Percentiles rank a stretch among this genome's conserved stretches.
Conservation (phyloP, 2,329 filamentous ascomycete genomes). For the Lachnellula occidentalis region DNA sequence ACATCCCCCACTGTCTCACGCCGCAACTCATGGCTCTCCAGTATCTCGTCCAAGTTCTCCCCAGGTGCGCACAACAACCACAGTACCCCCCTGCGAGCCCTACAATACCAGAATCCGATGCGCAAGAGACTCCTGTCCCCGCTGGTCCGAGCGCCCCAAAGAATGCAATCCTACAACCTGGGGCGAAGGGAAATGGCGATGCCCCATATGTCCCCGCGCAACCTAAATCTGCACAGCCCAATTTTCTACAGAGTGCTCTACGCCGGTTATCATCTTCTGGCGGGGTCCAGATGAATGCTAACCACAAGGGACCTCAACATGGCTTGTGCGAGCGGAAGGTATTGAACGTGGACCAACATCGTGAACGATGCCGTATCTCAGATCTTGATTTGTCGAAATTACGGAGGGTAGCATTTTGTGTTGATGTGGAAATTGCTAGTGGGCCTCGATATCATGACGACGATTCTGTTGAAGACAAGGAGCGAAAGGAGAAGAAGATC, state of each 20-base stretch:
- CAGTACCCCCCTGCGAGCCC: conserved; percentile 24
- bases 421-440: conserved; percentile 94
- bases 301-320: conserved; percentile 48
- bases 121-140: conserved; percentile 33
- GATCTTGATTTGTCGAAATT: conserved; percentile 79
- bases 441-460: conserved; percentile 71
- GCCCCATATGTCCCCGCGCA: conserved; percentile 69
- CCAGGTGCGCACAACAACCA: conserved; percentile 31
- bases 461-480: conserved; percentile 39
- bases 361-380: conserved; percentile 71
- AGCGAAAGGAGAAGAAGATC: conserved; percentile 50
- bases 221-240: conserved; percentile 61
- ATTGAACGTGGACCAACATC: conserved; percentile 76
- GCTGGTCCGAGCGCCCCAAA: conserved; percentile 38
- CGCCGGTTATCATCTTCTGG: conserved; percentile 72
- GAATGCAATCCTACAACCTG: conserved; percentile 56
- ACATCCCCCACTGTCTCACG: conserved; percentile 32
- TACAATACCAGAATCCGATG: conserved; percentile 13
- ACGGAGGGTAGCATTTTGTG: conserved; percentile 86
- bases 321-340: conserved; percentile 74
- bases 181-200: conserved; percentile 49
- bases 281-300: conserved; percentile 31
- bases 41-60: conserved; percentile 85
- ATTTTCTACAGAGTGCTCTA: conserved; percentile 75
- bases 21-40: conserved; percentile 85